Base-by-base conservation (phyloP, 1,284 basidiomycete genomes). In the Takashimella koratensis region DNA sequence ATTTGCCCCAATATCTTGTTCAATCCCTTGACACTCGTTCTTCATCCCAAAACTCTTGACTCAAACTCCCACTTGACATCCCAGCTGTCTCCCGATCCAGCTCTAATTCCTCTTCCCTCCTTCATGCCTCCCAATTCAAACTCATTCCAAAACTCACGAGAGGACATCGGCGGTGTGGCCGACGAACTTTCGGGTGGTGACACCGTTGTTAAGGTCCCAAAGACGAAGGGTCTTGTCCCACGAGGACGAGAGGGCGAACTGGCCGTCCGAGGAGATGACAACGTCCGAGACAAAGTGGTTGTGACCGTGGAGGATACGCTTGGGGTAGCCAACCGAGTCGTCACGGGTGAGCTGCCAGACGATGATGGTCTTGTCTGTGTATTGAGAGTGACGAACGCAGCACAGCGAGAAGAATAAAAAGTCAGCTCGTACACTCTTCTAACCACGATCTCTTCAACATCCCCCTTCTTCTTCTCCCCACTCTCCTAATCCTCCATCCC, bases 281-380 rank as follows among this genome's bases (percentile, higher is more conserved):
- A 98, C 90, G 79, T 99, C 96, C 51, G 96, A 98, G 62, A 99
- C 96, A 76, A 99, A 99, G 84, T 98, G 94, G 82, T 98, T 98
- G 84, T 99, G 96, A 65, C 96, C 96, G 78, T 92, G 88, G 63
- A 99, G 87, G 76, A 98, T 91, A 73, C 88, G 87, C 83, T 98
- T 98, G 63, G 94, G 92, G 82, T 87, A 94, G 54, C 93, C 93
- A 76, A 92, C 94, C 52, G 84, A 80, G 74, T 98, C 95, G 66
- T 96, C 92, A 64, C 96, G 91, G 66, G 93, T 95, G 72, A 99
- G 83, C 78, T 94, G 88, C 96, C 96, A 99, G 76, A 98, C 93
- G 75, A 99, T 98, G 83, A 98, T 90, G 60, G 93, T 97, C 85
- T 97, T 98, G 87, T 99, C 96, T 93, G 71, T 57, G 45, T 46